Evolutionary conservation across 2,329 filamentous ascomycete species (phyloP).

Genomic region (Ophiostoma ulmi): DNA sequence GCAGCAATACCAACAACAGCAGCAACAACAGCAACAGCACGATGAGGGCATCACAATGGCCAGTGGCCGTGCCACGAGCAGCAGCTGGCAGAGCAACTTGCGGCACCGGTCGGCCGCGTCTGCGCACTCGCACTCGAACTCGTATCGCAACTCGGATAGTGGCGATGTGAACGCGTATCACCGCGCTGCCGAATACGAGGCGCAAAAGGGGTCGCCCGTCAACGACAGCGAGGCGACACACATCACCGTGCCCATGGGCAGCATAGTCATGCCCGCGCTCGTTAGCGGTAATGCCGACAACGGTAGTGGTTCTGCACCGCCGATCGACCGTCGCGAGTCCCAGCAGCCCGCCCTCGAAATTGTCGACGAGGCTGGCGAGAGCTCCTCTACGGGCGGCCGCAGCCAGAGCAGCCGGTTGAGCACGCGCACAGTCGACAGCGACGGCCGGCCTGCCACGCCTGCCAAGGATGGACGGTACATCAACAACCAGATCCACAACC

Average conservation of each 20-base stretch:
- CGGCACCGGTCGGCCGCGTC: conserved; percentile 33
- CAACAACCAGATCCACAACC: conserved; percentile 40
- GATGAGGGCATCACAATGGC: conserved; percentile 27
- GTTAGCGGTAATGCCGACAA: not conserved
- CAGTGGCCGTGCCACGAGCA: conserved; percentile 32
- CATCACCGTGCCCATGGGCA: conserved; percentile 8
- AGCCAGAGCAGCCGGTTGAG: conserved; percentile 45
- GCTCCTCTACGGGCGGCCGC: conserved; percentile 57
- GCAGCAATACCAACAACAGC: not conserved
- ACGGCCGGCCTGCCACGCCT: conserved; percentile 40
- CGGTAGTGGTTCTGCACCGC: not conserved
- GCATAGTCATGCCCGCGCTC: conserved; percentile 14
- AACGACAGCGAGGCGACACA: conserved; percentile 16
- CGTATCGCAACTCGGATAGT: conserved; percentile 2
- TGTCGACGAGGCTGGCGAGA: conserved; percentile 85
- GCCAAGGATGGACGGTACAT: conserved; percentile 36
- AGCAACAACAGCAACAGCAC: not conserved
- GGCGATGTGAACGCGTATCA: conserved; percentile 35
- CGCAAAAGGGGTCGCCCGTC: conserved; percentile 29
- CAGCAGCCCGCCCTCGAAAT: conserved; percentile 61
- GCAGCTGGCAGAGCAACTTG: conserved; percentile 28
- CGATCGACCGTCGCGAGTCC: conserved; percentile 49
- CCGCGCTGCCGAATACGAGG: conserved; percentile 39
- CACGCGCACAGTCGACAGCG: conserved; percentile 30
- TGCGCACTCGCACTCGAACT: conserved; percentile 26